Evolutionary conservation across 1,139 yeast genomes (phyloP), one percentile per base, ranked within the genome.

Genomic region (Meyerozyma athensensis): DNA sequence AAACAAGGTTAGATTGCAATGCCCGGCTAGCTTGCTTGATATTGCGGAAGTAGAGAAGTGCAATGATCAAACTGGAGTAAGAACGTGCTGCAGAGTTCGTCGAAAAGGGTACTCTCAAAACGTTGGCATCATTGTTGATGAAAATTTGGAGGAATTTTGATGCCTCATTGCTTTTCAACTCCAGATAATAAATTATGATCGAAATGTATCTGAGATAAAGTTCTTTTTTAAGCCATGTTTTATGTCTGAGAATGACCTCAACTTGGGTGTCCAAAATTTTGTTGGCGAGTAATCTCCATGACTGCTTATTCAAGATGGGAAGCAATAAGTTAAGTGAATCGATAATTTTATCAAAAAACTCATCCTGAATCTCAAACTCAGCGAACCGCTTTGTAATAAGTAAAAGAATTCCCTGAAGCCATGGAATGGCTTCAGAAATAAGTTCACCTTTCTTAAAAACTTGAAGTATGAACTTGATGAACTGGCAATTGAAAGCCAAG

Each of bases 361-460:
- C 41, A 0, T 74, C 59, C 10, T 73, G 49, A 4, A 45, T 48
- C 1, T 53, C 47, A 4, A 62, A 56, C 49, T 81, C 86, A 1
- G 92, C 81, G 46, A 81, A 68, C 41, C 71, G 65, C 48, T 77
- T 81, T 8, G 90, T 84, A 30, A 81, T 65, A 50, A 74, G 79
- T 7, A 84, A 55, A 48, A 74, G 64, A 4, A 79, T 64, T 45
- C 79, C 75, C 41, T 67, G 64, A 19, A 71, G 37, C 81, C 81
- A 77, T 4, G 44, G 30, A 10, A 36, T 37, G 17, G 50, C 39
- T 4, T 40, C 37, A 5, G 21, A 13, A 5, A 28, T 12, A 10
- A 18, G 10, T 14, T 4, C 12, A 5, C 13, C 20, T 5, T n/a
- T 20, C 12, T 28, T 28, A n/a, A 28, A 7, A 9, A 20, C 9